Conservation (phyloP, 1,139 yeast genomes). For the Debaryomyces sp. region DNA sequence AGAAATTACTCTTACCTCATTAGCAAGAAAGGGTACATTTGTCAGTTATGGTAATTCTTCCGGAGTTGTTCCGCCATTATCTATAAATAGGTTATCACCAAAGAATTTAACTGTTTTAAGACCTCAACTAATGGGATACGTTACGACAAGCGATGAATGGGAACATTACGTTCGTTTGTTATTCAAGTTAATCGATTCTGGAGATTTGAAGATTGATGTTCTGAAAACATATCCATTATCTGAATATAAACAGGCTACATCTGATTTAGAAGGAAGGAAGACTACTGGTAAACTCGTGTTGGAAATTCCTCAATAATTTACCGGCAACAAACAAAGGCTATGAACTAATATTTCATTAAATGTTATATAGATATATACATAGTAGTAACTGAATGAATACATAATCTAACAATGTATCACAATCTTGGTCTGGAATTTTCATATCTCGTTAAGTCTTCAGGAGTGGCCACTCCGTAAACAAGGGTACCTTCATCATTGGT, state of each 20-base stretch:
- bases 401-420: constrained; percentile 14
- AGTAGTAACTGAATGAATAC: neutral
- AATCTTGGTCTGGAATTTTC: constrained; percentile 56
- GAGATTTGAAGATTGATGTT: constrained; percentile 54
- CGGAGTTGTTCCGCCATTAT: constrained; percentile 77
- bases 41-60: constrained; percentile 85
- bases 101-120: constrained; percentile 67
- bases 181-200: constrained; percentile 46
- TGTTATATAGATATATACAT: neutral
- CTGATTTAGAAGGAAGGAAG: constrained; percentile 67
- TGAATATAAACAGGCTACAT: constrained; percentile 67
- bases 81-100: constrained; percentile 50
- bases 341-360: neutral
- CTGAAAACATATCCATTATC: constrained; percentile 59
- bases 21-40: constrained; percentile 73
- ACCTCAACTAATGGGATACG: constrained; percentile 62
- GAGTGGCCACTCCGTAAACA: constrained; percentile 66
- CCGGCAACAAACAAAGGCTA: neutral
- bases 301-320: constrained; percentile 47
- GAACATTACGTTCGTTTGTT: constrained; percentile 52
- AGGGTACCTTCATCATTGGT: constrained; percentile 57
- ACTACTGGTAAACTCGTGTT: constrained; percentile 79
- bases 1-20: constrained; percentile 61
- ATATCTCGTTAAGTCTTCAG: constrained; percentile 58
- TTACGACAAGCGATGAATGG: constrained; percentile 60